Conservation (phyloP, 192 early-diverging fungal species). For the Coemansia sp. region DNA sequence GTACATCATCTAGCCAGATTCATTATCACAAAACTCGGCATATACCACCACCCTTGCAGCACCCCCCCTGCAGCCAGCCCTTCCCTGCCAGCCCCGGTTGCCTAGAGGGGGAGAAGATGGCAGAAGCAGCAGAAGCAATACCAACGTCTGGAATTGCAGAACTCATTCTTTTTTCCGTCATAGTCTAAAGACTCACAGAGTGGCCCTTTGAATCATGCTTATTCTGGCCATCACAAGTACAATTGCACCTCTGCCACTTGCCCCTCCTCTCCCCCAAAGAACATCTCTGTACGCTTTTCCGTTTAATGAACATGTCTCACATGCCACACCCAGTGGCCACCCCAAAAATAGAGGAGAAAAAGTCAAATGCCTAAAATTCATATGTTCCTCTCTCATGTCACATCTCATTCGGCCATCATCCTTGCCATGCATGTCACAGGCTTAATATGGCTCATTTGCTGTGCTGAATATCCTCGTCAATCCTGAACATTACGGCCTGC, state of each 20-base stretch:
- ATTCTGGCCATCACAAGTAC: neutral
- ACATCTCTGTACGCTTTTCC: conserved; percentile 5
- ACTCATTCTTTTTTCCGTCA: too few relatives aligned
- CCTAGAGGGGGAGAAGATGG: too few relatives aligned
- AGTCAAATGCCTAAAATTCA: conserved; percentile 10
- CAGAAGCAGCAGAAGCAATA: too few relatives aligned
- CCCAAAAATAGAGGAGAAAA: neutral
- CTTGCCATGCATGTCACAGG: neutral
- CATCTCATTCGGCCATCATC: neutral
- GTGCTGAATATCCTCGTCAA: neutral
- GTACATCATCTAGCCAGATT: conserved; percentile 32
- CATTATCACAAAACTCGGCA: conserved; percentile 25
- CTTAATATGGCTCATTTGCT: neutral
- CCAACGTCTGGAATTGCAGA: too few relatives aligned
- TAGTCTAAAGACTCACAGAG: too few relatives aligned
- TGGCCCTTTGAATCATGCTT: neutral
- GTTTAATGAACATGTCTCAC: neutral
- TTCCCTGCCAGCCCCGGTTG: neutral
- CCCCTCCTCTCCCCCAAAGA: neutral
- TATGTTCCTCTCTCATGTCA: conserved; percentile 1
- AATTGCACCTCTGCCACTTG: conserved; percentile 7
- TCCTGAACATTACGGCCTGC: neutral
- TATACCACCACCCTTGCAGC: conserved; percentile 30
- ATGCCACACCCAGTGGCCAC: conserved; percentile 11
- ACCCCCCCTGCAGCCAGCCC: conserved; percentile 16